Base-by-base conservation (phyloP, 2,329 filamentous ascomycete species). In the Sclerotinia glacialis region DNA sequence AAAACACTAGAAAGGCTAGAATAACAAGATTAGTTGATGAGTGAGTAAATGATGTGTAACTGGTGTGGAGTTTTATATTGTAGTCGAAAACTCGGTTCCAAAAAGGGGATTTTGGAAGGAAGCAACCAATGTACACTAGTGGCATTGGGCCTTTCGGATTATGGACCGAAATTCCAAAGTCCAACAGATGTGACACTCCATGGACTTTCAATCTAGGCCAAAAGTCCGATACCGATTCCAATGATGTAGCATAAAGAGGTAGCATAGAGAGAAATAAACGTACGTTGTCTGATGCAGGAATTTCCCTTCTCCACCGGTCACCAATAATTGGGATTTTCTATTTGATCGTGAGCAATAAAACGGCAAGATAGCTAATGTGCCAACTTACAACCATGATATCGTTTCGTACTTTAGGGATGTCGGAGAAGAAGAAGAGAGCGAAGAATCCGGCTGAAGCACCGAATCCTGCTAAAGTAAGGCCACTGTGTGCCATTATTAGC, bases 261-360 rank as follows among this genome's bases (percentile, higher is more conserved):
- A 11, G 59, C 23, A 52, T 21, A 52, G 62, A 54, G 55, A 67
- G 67, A 58, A 23, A 14, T 12, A 64, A 68, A 82, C 85, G 80
- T 73, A 88, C 86, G 79, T 87, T 88, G 79, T 89, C 86, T 68
- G 85, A 84, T 68, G 86, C 79, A 72, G 84, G 82, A 71, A 85
- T 73, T 75, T 85, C 79, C 76, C 83, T 82, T 73, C 80, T 72
- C 76, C 82, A 88, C 78, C 80, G 78, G 59, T 73, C 69, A 70
- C 81, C 81, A 68, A 88, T 70, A 72, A 85, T 69, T 71, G 86
- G 86, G 26, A 88, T 70, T 77, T 85, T 84, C 84, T 87, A 70
- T 67, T 55, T 0, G 7, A 42, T 34, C 12, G 61, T 70, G 49
- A 71, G 66, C 60, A 3, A 26, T 34, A 50, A 23, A 28, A n/a